phyloP scores from a whole-genome alignment of 768 basidiomycete genomes.

The Tubosaeta sp. region DNA sequence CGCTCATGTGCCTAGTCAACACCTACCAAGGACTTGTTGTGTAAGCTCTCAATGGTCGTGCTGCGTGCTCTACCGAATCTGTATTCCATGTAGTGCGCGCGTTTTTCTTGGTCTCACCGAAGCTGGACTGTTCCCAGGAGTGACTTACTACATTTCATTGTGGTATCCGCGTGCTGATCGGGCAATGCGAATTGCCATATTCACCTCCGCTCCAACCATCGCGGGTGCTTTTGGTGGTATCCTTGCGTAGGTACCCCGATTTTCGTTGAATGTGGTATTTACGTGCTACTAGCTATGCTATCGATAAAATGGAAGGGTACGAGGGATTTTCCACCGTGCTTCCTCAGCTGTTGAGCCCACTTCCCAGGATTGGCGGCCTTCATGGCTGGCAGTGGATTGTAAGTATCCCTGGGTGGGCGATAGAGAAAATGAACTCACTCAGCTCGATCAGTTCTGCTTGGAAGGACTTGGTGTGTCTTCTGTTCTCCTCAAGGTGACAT shows the following conservation, averaged over 20 bases:
- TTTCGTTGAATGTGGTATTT: background rate
- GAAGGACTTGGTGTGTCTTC: constrained; percentile 25
- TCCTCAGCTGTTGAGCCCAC: background rate
- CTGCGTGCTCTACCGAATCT: background rate
- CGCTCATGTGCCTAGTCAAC: constrained; percentile 36
- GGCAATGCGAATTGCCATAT: constrained; percentile 54
- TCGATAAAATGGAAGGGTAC: constrained; percentile 32
- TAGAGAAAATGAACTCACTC: constrained; percentile 6
- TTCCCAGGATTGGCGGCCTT: constrained; percentile 23
- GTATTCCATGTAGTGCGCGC: constrained; percentile 27
- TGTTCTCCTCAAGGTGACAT: background rate
- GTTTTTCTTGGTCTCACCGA: constrained; percentile 46
- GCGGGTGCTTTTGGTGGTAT: constrained; percentile 52
- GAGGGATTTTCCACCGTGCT: constrained; percentile 17
- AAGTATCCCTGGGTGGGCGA: constrained; percentile 4
- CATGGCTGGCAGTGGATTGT: constrained; percentile 39
- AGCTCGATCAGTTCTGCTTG: constrained; percentile 24
- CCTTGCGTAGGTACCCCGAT: constrained; percentile 34
- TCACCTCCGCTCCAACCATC: constrained; percentile 60
- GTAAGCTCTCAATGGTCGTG: constrained; percentile 18
- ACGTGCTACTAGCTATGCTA: constrained; percentile 28
- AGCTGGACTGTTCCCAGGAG: constrained; percentile 41
- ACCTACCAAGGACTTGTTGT: constrained; percentile 26
- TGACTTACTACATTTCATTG: constrained; percentile 45
- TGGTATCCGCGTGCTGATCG: constrained; percentile 62